phyloP scores from a whole-genome alignment of 2,329 filamentous ascomycete species.

The Rosellinia necatrix region DNA sequence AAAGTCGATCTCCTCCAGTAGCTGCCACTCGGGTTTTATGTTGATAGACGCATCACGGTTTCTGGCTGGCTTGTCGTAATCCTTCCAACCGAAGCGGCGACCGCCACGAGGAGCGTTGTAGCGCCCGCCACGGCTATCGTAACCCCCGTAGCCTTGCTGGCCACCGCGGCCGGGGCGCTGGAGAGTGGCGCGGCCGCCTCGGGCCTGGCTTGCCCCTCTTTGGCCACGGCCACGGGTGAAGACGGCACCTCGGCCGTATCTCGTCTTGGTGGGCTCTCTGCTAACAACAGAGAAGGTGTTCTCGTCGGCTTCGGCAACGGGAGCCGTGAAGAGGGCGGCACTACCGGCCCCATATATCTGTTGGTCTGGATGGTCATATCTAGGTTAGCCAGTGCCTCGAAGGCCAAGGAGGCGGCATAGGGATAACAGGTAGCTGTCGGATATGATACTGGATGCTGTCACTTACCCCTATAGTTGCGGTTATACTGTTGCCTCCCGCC shows the following conservation, averaged over 20 bases:
- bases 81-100: constrained; percentile 95
- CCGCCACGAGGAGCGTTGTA: constrained; percentile 74
- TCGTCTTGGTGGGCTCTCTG: constrained; percentile 83
- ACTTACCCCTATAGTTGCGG: constrained; percentile 84
- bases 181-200: constrained; percentile 63
- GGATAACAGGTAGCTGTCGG: background rate
- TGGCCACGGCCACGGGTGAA: constrained; percentile 88
- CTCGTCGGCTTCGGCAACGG: constrained; percentile 85
- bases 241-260: constrained; percentile 87
- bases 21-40: constrained; percentile 92
- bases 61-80: constrained; percentile 96
- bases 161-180: constrained; percentile 73
- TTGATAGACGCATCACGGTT: constrained; percentile 96
- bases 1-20: constrained; percentile 98
- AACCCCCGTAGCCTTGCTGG: constrained; percentile 67
- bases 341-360: constrained; percentile 94
- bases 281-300: constrained; percentile 97
- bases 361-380: constrained; percentile 66
- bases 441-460: too few species aligned
- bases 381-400: constrained; percentile 24
- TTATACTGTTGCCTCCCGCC: constrained; percentile 88
- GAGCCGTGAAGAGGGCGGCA: constrained; percentile 85
- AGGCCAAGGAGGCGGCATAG: background rate
- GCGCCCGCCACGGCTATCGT: constrained; percentile 75
- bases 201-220: constrained; percentile 68